Evolutionary conservation across 1,139 yeast genomes (phyloP), one percentile per base, ranked within the genome.

Genomic region (Candida buenavistaensis): DNA sequence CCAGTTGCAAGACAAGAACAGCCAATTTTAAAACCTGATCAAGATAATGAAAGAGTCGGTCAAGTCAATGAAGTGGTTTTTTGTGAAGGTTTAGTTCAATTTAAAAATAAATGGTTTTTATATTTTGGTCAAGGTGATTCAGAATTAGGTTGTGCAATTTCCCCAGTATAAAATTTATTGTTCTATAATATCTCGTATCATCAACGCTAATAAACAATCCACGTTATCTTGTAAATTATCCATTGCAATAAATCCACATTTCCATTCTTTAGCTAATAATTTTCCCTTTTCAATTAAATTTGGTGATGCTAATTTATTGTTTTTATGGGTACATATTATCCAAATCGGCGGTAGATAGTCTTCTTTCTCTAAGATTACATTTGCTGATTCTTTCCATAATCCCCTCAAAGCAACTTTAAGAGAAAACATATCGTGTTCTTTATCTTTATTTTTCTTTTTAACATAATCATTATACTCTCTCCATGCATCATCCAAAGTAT

Each of bases 401-500:
- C 68, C 77, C 43, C 74, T 79, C 20, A 83, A 52, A 1, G 82
- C 76, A 28, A 72, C 63, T 40, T 79, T 69, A 24, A 84, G 48
- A 0, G 85, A 78, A 47, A 78, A 80, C 0, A 78, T 66, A 51
- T 83, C 92, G 26, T 75, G 72, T 52, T 83, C 94, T 46, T 75
- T 66, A 3, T 87, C 86, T 32, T 63, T 61, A 35, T 75, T 72
- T 82, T 87, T 78, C 24, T 67, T 64, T 17, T 55, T 59, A 40
- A 72, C 71, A 51, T 77, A 83, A 5, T 67, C 62, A 36, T 72
- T 58, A 49, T 72, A 84, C 50, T 82, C 88, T 28, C 64, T 67
- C 94, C 94, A 84, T 2, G 90, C 90, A 41, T 82, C 89, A 15
- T 71, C 68, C 24, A 84, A 66, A 0, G 85, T 75, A 5, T 63